Conservation (phyloP, 352 stramenopile species). For the Phytophthora podocarpi region DNA sequence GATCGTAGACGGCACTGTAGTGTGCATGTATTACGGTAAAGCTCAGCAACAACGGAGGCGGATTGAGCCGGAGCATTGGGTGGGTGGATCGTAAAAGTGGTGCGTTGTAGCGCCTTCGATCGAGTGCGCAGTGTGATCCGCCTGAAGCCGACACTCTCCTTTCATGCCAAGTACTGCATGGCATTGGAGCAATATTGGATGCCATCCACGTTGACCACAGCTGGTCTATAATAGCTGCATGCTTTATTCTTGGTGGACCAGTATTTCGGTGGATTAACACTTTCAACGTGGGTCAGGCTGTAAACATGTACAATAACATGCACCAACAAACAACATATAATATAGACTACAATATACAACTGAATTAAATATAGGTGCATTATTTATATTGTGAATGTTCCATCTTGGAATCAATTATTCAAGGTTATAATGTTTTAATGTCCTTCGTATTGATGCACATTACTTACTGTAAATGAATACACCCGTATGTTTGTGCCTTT, state of each 20-base stretch:
- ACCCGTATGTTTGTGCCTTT: slow-evolving; percentile 9
- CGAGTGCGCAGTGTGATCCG: not conserved
- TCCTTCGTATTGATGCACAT: too few species aligned
- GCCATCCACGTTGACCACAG: not conserved
- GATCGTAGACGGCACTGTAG: not conserved
- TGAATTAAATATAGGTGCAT: too few species aligned
- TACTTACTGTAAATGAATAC: too few species aligned
- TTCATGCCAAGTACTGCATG: not conserved
- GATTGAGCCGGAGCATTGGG: slow-evolving; percentile 8
- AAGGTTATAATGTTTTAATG: too few species aligned
- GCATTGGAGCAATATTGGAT: not conserved
- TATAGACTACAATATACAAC: too few species aligned
- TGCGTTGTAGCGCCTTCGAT: not conserved
- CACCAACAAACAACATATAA: too few species aligned
- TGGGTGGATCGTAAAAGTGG: slow-evolving; percentile 17
- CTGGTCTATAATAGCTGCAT: too few species aligned
- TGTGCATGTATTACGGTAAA: slow-evolving; percentile 15
- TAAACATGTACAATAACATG: too few species aligned
- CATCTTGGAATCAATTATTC: too few species aligned
- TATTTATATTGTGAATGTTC: too few species aligned
- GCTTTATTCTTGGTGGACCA: too few species aligned
- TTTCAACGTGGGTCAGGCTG: too few species aligned
- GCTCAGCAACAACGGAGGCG: slow-evolving; percentile 3
- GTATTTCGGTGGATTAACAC: slow-evolving; percentile 5
- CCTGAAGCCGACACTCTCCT: not conserved